Evolutionary conservation across 2,329 filamentous ascomycete species (phyloP).

Genomic region (Colletotrichum phormii): DNA sequence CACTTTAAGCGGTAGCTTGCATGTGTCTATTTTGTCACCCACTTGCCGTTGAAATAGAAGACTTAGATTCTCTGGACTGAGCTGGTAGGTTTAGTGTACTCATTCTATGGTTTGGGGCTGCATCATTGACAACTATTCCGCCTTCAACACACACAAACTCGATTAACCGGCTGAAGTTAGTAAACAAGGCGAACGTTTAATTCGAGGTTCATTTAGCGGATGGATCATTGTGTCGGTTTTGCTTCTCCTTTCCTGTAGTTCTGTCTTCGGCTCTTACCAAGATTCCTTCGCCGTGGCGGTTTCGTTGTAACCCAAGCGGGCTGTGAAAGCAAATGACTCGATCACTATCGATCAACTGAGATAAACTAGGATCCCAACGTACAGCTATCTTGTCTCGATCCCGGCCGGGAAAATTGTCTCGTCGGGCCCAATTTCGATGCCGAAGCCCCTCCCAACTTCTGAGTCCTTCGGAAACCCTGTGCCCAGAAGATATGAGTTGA

Average conservation of each 20-base stretch:
- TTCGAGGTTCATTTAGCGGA: neutral
- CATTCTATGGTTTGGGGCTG: neutral
- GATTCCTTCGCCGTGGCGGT: neutral
- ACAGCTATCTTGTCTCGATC: neutral
- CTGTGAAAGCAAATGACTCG: neutral
- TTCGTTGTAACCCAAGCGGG: neutral
- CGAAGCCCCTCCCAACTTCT: neutral
- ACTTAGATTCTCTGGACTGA: neutral
- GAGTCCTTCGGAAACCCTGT: neutral
- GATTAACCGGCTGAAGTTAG: neutral
- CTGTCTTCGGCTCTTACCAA: neutral
- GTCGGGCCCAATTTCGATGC: neutral
- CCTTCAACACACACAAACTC: neutral
- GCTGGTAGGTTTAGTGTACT: neutral
- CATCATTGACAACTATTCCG: neutral
- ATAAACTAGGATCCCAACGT: neutral
- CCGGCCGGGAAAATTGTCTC: neutral
- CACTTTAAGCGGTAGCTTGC: no score
- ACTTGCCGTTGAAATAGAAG: neutral
- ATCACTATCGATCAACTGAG: neutral
- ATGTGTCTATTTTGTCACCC: no score
- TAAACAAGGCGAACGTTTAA: neutral
- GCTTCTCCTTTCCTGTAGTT: no score
- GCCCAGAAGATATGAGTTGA: neutral
- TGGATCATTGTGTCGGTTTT: no score